Conservation (phyloP, 176 grass and related monocot genomes). For the Ensete glaucum region DNA sequence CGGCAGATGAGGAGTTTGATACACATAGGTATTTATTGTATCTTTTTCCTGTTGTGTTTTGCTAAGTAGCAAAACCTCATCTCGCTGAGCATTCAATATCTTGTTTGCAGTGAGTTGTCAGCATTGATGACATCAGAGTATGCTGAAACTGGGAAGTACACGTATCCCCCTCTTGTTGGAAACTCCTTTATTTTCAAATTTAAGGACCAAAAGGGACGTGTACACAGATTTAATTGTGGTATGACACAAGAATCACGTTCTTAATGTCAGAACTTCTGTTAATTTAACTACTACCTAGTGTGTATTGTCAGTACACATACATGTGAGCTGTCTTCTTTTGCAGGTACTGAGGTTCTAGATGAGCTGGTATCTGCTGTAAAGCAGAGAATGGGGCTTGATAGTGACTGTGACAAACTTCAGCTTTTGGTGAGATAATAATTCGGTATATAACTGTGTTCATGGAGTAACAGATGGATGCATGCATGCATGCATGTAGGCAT, state of each 20-base stretch:
- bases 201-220: slow-evolving; percentile 57
- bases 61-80: neutral
- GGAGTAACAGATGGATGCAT: no score
- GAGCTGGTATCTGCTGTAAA: slow-evolving; percentile 57
- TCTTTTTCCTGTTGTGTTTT: slow-evolving; percentile 16
- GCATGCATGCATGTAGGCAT: no score
- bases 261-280: neutral
- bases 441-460: no score
- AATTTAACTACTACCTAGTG: neutral
- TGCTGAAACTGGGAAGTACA: slow-evolving; percentile 50
- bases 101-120: slow-evolving; percentile 54
- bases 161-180: slow-evolving; percentile 55
- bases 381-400: slow-evolving; percentile 45
- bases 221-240: slow-evolving; percentile 86
- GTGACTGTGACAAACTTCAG: slow-evolving; percentile 49
- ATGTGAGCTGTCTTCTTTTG: slow-evolving; percentile 17
- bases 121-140: slow-evolving; percentile 66
- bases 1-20: slow-evolving; percentile 70
- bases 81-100: slow-evolving; percentile 1
- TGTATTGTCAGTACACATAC: neutral
- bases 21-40: slow-evolving; percentile 46
- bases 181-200: slow-evolving; percentile 90
- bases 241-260: neutral
- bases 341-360: slow-evolving; percentile 55
- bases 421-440: slow-evolving; percentile 57